Base-by-base conservation (phyloP, 495 filamentous ascomycete species). In the Penicillium robsamsonii region DNA sequence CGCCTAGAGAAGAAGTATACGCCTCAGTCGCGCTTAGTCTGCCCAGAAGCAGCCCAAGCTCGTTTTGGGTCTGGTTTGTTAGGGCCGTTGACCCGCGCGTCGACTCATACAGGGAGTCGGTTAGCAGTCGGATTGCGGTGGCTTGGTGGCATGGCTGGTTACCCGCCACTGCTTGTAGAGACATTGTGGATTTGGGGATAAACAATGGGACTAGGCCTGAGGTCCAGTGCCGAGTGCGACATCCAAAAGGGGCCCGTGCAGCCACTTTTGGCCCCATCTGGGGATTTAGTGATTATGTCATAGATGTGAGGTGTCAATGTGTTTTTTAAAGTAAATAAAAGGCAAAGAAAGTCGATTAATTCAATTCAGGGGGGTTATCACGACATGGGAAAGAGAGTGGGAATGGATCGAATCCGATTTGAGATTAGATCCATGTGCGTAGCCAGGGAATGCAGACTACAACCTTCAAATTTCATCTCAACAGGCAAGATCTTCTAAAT, bases 61-160 rank as follows among this genome's bases (percentile, higher is more conserved):
- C 63, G 41, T 56, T 53, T 1, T 53, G 46, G 1, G 57, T 53
- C 25, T 60, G 60, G 30, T 57, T 66, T 18, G 57, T 50, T 30
- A 56, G 46, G 5, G 56, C 50, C 6, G 55, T 35, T 25, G 60
- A 57, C 5, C 20, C 18, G 18, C 51, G 41, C 35, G 57, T 63
- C 45, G 55, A 60, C 37, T 60, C 50, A 24, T 66, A 60, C 20
- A 66, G 57, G 4, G 50, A 48, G 44, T 46, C 51, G 31, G 50
- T 51, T 20, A 66, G 33, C 17, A 56, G 60, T 12, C 54, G 54
- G 30, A 63, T 25, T 25, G 38, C 41, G 5, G 57, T 40, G 6
- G 55, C 38, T 37, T 60, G 50, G 2, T 56, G 48, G 4, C 24
- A 42, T 6, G 27, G 11, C 17, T 11, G 18, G 5, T 40, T 35